phyloP scores from a whole-genome alignment of 2,329 filamentous ascomycete genomes.

The Calonectria fujianensis region DNA sequence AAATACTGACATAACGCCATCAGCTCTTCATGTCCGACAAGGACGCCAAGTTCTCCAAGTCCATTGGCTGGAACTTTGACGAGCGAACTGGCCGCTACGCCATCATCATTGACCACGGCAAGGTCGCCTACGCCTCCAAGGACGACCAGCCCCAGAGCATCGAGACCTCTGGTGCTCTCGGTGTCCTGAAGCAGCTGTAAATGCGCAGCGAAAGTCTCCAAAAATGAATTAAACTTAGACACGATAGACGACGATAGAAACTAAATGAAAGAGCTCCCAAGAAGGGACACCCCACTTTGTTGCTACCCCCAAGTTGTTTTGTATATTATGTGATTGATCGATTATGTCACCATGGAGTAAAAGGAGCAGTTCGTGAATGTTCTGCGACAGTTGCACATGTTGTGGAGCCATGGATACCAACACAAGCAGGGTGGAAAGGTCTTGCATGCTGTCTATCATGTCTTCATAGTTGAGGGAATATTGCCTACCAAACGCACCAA shows the following conservation, averaged over 20 bases:
- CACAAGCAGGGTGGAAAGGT: background rate
- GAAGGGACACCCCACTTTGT: constrained; percentile 29
- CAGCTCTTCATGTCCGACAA: constrained; percentile 85
- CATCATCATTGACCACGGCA: constrained; percentile 88
- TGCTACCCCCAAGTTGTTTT: background rate
- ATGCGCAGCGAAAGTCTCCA: constrained; percentile 16
- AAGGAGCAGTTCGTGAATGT: background rate
- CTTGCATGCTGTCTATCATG: constrained; percentile 28
- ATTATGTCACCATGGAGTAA: background rate
- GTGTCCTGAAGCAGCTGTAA: constrained; percentile 73
- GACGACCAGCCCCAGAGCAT: constrained; percentile 73
- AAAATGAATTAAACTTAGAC: constrained; percentile 38
- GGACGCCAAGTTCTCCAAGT: constrained; percentile 82
- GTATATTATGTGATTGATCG: background rate
- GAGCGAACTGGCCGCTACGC: constrained; percentile 87
- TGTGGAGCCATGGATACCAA: background rate
- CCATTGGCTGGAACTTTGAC: constrained; percentile 84
- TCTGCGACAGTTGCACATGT: background rate
- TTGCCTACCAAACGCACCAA: constrained; percentile 42
- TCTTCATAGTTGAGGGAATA: constrained; percentile 39
- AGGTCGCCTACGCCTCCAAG: constrained; percentile 86
- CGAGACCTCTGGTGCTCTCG: constrained; percentile 71
- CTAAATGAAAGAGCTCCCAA: constrained; percentile 29
- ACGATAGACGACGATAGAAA: constrained; percentile 50
- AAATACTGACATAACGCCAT: constrained; percentile 38